These are phyloP conservation scores for Solanum hybrid DNA, from an alignment of 305 asterid species.

Conservation along the genomic window DNA sequence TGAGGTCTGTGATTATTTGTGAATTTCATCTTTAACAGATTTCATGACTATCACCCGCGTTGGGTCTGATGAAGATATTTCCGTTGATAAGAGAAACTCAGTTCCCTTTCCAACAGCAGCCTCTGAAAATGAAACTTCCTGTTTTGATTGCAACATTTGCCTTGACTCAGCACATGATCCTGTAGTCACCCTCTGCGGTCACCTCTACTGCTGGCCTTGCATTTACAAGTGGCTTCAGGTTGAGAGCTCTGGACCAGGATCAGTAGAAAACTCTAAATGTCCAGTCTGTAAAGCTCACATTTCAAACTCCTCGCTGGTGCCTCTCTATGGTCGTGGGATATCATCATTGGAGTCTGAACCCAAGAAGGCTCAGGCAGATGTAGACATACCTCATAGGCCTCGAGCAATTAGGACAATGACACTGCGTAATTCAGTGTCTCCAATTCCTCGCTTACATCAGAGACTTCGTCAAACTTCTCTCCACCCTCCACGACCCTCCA, in stretches of 20 bases:
- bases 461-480: background rate
- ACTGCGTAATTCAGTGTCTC: background rate
- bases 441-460: background rate
- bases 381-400: slow-evolving; percentile 8
- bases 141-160: slow-evolving; percentile 27
- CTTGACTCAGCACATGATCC: slow-evolving; percentile 23
- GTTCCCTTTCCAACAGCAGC: slow-evolving; percentile 3
- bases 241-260: background rate
- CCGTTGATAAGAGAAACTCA: slow-evolving; percentile 24
- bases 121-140: background rate
- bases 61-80: background rate
- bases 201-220: slow-evolving; percentile 31
- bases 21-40: background rate
- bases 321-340: slow-evolving; percentile 10
- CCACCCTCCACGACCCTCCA: background rate
- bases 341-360: background rate
- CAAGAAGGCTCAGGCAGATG: background rate
- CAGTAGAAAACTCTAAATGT: background rate
- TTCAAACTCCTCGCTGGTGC: background rate
- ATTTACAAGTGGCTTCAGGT: slow-evolving; percentile 10
- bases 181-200: slow-evolving; percentile 26
- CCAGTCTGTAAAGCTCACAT: slow-evolving; percentile 9
- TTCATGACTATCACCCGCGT: background rate
- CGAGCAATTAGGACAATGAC: background rate
- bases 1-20: background rate